Evolutionary conservation across 2,329 filamentous ascomycete genomes (phyloP).

Genomic region (Gremmenia infestans): DNA sequence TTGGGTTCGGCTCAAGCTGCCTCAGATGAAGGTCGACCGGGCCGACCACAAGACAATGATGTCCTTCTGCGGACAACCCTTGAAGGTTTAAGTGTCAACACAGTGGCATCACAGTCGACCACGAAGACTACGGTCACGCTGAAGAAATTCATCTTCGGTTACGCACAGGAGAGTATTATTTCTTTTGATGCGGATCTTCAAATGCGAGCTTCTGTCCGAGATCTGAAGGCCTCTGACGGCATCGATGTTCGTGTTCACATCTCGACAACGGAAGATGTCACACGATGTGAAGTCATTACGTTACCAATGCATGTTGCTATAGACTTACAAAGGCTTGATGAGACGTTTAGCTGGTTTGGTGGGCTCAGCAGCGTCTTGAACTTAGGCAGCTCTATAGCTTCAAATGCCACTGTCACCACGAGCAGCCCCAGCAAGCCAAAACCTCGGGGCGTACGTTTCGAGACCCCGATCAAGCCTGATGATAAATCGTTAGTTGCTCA

Average conservation of each 20-base stretch:
- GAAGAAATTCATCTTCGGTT: slow-evolving; percentile 57
- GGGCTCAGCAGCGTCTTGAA: slow-evolving; percentile 89
- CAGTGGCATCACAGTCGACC: slow-evolving; percentile 7
- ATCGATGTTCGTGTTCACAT: slow-evolving; percentile 54
- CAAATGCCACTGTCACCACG: slow-evolving; percentile 53
- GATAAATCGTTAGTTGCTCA: slow-evolving; percentile 24
- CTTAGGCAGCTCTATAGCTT: slow-evolving; percentile 77
- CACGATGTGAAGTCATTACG: slow-evolving; percentile 63
- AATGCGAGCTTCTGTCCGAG: slow-evolving; percentile 54
- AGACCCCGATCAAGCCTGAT: slow-evolving; percentile 35
- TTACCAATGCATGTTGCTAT: slow-evolving; percentile 71
- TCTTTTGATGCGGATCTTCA: slow-evolving; percentile 55
- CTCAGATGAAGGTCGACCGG: slow-evolving; percentile 1
- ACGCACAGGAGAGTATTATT: slow-evolving; percentile 56
- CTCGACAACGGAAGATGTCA: slow-evolving; percentile 39
- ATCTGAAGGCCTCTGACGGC: slow-evolving; percentile 52
- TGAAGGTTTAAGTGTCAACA: slow-evolving; percentile 24
- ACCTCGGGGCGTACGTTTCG: slow-evolving; percentile 55
- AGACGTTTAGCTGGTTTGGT: slow-evolving; percentile 83
- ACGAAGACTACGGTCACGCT: slow-evolving; percentile 33
- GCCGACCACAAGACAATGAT: slow-evolving; percentile 16
- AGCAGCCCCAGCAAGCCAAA: slow-evolving; percentile 37
- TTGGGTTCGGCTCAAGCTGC: slow-evolving; percentile 6
- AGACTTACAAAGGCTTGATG: slow-evolving; percentile 76
- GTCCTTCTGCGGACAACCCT: slow-evolving; percentile 27